phyloP scores from a whole-genome alignment of 1,139 yeast species.

The Meyerozyma carpophila region DNA sequence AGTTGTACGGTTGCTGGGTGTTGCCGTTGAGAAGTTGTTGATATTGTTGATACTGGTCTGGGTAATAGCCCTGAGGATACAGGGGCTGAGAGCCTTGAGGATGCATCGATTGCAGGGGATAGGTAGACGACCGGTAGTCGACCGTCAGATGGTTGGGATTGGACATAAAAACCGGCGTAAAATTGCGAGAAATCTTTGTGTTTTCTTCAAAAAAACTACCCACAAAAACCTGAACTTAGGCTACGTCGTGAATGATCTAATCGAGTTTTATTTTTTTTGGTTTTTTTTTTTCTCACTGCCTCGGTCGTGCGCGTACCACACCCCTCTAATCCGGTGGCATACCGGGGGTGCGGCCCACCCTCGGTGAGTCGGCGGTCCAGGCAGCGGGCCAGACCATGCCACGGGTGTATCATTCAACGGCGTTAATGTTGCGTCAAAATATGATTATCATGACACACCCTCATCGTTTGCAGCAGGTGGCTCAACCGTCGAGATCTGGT shows the following conservation, averaged over 20 bases:
- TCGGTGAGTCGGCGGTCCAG: no score
- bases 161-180: neutral
- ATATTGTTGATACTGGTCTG: constrained; percentile 2
- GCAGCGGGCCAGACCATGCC: no score
- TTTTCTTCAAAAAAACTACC: neutral
- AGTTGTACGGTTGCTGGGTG: constrained; percentile 15
- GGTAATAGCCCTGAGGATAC: constrained; percentile 2
- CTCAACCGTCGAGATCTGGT: neutral
- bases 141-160: constrained; percentile 1
- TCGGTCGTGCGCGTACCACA: neutral
- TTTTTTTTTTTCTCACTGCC: neutral
- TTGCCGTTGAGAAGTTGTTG: constrained; percentile 1
- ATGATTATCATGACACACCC: no score
- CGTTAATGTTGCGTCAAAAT: no score
- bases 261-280: constrained; percentile 1
- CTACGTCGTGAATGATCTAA: constrained; percentile 1
- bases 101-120: neutral
- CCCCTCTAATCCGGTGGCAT: neutral
- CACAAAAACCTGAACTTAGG: neutral
- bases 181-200: neutral
- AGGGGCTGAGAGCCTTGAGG: neutral
- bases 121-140: neutral
- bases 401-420: no score
- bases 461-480: neutral
- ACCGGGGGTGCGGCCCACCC: neutral